Evolutionary conservation across 164 flowering plant genomes (phyloP), one percentile per base, ranked within the genome.

Genomic region (Magnolia changhungtana): DNA sequence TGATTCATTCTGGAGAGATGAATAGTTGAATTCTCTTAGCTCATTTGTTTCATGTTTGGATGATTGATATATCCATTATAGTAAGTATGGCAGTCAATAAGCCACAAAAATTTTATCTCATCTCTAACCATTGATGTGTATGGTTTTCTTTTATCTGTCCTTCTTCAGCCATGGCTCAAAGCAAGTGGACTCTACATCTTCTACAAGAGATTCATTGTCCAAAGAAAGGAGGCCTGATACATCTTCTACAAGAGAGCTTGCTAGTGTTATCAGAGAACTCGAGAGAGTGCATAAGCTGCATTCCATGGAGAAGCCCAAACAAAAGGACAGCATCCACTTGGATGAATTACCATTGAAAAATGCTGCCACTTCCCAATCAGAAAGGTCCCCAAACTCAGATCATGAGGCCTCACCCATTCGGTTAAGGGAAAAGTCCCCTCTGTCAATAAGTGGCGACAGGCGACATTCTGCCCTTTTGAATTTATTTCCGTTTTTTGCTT

Each of bases 351-450:
- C 87, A 19, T 77, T 78, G 14, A 74, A 72, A 50, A 52, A 29
- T 72, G 64, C 37, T 52, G 27, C 63, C 20, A 45, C 61, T 37
- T 59, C 66, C 23, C 63, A 27, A n/a, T 63, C 7, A 75, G 92
- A 90, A 74, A 87, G 88, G 81, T 87, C 89, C 37, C 85, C 86
- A 19, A 82, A 79, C 75, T 74, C 85, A 18, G 86, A 83, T 75
- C 73, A 82, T 51, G 90, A 83, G 72, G 84, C 80, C 68, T 87
- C 93, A 67, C 90, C 96, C 24, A 31, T 77, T 80, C 83, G 64
- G 51, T 67, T 86, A 75, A 69, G 67, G n/a, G 92, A 92, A 37
- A 87, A 86, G 77, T 90, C 95, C 63, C 93, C 93, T 63, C 85
- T 93, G 69, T 86, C 96, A 24, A 77, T 88, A n/a, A 85, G 84